A percentile compares a stretch with the other conserved stretches of the same genome.
Evolutionary conservation across 768 basidiomycete species (phyloP).

Genomic region (Suillus ampliporus): DNA sequence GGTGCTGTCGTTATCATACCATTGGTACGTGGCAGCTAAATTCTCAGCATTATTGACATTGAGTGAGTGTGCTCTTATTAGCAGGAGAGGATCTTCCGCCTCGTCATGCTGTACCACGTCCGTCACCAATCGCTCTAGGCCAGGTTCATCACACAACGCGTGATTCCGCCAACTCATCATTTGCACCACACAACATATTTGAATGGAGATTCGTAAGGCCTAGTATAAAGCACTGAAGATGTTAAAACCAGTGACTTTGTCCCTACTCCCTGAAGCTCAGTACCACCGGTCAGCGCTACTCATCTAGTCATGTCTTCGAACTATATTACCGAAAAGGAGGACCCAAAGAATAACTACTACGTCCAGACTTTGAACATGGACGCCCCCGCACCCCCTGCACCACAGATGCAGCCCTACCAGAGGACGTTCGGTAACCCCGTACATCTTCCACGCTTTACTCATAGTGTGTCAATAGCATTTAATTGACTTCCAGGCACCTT

Average conservation of each 20-base stretch:
- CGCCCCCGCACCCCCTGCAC: conserved; percentile 17
- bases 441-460: conserved; percentile 2
- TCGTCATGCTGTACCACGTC: background rate
- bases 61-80: background rate
- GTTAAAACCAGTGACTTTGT: conserved; percentile 1
- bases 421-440: conserved; percentile 32
- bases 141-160: background rate
- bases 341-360: conserved; percentile 25
- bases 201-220: background rate
- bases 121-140: background rate
- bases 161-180: background rate
- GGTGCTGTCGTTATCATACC: background rate
- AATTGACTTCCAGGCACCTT: conserved; percentile 22
- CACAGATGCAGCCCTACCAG: conserved; percentile 27
- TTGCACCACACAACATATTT: background rate
- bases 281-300: conserved; percentile 1
- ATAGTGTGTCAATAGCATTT: conserved; percentile 4
- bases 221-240: conserved; percentile 22
- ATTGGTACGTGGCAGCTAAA: background rate
- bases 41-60: background rate
- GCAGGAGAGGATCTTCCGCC: background rate
- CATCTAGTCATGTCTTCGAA: conserved; percentile 22
- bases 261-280: conserved; percentile 7
- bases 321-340: conserved; percentile 27
- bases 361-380: conserved; percentile 29